Percentiles rank a stretch among this genome's conserved stretches.
Evolutionary conservation across 139 green algal genomes (phyloP).

Genomic region (Nannochloris sp.): DNA sequence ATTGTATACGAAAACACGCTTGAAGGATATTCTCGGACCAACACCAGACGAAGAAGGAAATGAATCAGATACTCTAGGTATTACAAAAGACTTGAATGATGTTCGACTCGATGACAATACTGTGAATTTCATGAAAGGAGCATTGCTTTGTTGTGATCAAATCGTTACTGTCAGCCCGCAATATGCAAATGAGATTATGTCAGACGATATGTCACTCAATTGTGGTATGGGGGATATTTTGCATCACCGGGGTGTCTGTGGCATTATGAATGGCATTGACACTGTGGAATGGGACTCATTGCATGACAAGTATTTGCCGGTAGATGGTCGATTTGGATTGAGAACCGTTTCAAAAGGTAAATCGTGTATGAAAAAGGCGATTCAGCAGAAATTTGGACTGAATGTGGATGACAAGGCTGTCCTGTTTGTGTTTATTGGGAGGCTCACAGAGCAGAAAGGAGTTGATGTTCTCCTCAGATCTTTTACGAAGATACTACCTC

Average conservation of each 20-base stretch:
- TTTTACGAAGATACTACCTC: conserved; percentile 40
- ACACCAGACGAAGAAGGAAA: background rate
- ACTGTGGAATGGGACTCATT: conserved; percentile 50
- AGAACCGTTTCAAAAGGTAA: conserved; percentile 39
- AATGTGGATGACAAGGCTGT: conserved; percentile 25
- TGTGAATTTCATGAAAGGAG: conserved; percentile 66
- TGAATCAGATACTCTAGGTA: too few species aligned
- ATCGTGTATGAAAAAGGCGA: conserved; percentile 41
- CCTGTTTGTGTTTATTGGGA: conserved; percentile 66
- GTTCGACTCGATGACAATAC: conserved; percentile 5
- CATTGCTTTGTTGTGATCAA: conserved; percentile 38
- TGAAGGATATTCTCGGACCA: background rate
- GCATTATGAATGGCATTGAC: conserved; percentile 73
- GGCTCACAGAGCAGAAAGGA: conserved; percentile 76
- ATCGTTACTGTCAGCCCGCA: conserved; percentile 67
- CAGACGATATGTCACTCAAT: background rate
- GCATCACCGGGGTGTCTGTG: conserved; percentile 18
- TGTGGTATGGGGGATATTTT: conserved; percentile 34
- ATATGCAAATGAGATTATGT: conserved; percentile 57
- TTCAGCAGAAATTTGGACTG: conserved; percentile 59
- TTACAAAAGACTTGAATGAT: background rate
- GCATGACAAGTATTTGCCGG: conserved; percentile 46
- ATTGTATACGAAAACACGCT: background rate
- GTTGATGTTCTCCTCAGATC: conserved; percentile 68
- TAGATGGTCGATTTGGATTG: conserved; percentile 30